Evolutionary conservation across 2,329 filamentous ascomycete species (phyloP).

Genomic region (Ophiosphaerella herpotricha): DNA sequence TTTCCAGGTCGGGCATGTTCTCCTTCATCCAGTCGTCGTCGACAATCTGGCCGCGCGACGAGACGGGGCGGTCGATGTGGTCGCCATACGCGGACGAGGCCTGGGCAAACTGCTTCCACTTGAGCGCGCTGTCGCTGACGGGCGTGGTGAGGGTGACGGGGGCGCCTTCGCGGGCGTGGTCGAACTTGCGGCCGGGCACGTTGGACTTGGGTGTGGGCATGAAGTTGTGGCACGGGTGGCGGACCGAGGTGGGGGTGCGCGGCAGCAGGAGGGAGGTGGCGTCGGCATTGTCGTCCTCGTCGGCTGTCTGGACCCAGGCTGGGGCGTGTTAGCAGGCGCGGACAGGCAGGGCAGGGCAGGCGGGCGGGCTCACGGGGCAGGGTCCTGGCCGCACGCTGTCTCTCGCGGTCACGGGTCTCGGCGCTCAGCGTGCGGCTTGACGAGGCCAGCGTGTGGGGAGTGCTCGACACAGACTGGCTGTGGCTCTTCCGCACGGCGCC

Average conservation of each 20-base stretch:
- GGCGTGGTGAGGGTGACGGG: conserved; percentile 44
- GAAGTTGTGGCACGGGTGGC: conserved; percentile 45
- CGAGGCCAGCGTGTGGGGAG: conserved; percentile 43
- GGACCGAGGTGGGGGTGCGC: conserved; percentile 38
- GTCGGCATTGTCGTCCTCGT: conserved; percentile 42
- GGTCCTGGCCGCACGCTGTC: conserved; percentile 41
- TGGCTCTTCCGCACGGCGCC: conserved; percentile 32
- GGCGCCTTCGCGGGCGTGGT: conserved; percentile 44
- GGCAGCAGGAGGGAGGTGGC: conserved; percentile 40
- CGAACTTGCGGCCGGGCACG: conserved; percentile 45
- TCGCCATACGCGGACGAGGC: conserved; percentile 32
- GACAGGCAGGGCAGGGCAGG: not conserved
- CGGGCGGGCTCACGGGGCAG: conserved; percentile 36
- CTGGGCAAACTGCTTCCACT: conserved; percentile 46
- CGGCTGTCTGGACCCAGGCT: conserved; percentile 46
- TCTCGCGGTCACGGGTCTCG: conserved; percentile 38
- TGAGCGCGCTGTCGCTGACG: conserved; percentile 42
- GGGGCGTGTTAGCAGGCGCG: conserved; percentile 3
- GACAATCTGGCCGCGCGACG: conserved; percentile 43
- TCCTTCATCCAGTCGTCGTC: conserved; percentile 54
- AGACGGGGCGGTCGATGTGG: conserved; percentile 27
- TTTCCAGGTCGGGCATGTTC: conserved; percentile 53
- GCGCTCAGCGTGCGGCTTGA: conserved; percentile 34
- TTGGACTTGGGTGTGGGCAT: conserved; percentile 46
- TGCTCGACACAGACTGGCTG: conserved; percentile 43